phyloP scores from a whole-genome alignment of 2,329 filamentous ascomycete species.

The Diplodia intermedia region DNA sequence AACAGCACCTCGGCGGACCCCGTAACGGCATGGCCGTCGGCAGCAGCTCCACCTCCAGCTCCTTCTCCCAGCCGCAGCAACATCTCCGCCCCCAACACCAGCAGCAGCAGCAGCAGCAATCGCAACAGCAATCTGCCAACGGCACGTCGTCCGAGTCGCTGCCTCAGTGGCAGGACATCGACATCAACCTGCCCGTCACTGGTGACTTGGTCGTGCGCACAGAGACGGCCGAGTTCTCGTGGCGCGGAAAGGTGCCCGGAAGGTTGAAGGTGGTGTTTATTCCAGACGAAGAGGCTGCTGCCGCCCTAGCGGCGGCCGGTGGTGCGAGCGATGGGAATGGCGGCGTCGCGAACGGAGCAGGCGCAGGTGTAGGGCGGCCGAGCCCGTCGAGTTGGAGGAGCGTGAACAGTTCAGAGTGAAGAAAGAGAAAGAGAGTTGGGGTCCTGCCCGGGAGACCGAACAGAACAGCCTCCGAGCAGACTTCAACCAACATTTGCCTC shows the following conservation, averaged over 20 bases:
- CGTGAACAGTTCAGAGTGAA: slow-evolving; percentile 20
- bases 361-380: neutral
- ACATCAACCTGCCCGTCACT: slow-evolving; percentile 25
- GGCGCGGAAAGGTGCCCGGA: slow-evolving; percentile 22
- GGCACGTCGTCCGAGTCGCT: neutral
- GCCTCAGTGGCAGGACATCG: slow-evolving; percentile 28
- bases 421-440: neutral
- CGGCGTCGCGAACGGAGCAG: slow-evolving; percentile 1
- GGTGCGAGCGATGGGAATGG: neutral
- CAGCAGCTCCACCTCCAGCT: neutral
- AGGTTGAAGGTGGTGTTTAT: slow-evolving; percentile 27
- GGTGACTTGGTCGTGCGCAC: slow-evolving; percentile 29
- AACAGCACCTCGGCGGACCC: neutral
- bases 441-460: neutral
- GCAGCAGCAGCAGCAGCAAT: neutral
- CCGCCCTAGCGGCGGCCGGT: slow-evolving; percentile 5
- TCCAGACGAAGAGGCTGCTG: slow-evolving; percentile 3
- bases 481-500: neutral
- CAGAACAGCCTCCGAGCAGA: neutral
- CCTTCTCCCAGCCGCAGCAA: slow-evolving; percentile 4
- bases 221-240: slow-evolving; percentile 26
- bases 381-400: slow-evolving; percentile 20
- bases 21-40: neutral
- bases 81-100: neutral
- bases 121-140: neutral